Base-by-base conservation (phyloP, 1,284 basidiomycete species). In the Coniophora puteana region DNA sequence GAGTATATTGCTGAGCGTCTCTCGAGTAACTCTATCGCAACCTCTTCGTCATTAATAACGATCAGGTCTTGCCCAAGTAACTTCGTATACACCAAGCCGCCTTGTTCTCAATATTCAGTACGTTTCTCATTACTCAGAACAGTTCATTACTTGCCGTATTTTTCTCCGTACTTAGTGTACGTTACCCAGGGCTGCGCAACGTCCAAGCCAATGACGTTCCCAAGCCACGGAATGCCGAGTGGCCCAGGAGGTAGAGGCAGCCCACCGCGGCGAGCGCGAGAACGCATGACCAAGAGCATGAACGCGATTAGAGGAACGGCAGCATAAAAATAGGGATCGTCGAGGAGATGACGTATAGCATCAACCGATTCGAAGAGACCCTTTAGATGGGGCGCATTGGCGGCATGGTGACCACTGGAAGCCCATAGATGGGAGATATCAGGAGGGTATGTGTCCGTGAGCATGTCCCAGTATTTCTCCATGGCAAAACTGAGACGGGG, bases 1-100 rank as follows among this genome's bases (percentile, higher is more conserved):
- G 67, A 72, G 49, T 74, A 75, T n/a, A 61, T 59, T 1, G 50
- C 29, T 1, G 68, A 65, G 13, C 71, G 60, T 37, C 55, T 65
- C 10, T 72, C 67, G 30, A 74, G 47, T 11, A 75, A 43, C 22
- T 69, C 71, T 4, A 55, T 57, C 1, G 62, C 67, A 3, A 62
- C 55, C 29, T 61, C 51, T n/a, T 43, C 46, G 11, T 55, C 62
- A 29, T 69, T 69, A 39, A 76, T 50, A 16, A 75, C 42, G 31
- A 73, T 39, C 8, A 72, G 53, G 30, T 62, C 55, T 10, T 45
- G 58, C n/a, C 70, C 66, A 1, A 70, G 47, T 2, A 62, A 41
- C 7, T 55, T 52, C 0, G 61, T 46, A 33, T 65, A 60, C 24
- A 72, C 46, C 7, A 72, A 36, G 11, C 54, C 58, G 8, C 66